Base-by-base conservation (phyloP, 805 yeast genomes). In the Blastobotrys americana region DNA sequence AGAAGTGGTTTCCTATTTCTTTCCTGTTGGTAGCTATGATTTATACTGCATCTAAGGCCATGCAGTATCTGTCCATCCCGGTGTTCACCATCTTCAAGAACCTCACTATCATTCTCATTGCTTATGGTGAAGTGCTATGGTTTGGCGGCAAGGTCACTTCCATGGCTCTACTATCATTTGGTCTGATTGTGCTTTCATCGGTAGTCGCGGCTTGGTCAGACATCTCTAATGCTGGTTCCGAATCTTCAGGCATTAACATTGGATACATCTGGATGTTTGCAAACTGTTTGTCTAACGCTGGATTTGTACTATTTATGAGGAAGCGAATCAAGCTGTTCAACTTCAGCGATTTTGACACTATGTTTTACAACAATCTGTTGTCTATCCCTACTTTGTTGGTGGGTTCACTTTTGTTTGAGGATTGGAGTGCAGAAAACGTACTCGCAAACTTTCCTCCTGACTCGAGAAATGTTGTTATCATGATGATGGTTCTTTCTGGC, bases 51-150 rank as follows among this genome's bases (percentile, higher is more conserved):
- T 85, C 96, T 46, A 93, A 89, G 74, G 96, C 97, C 45, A 73
- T 93, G 59, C 95, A 87, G 68, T 87, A 69, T 69, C 78, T 93
- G 61, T 73, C 90, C 42, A 89, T 93, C 48, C 98, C 98, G 43
- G 95, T 93, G 47, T 93, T 88, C 75, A 93, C 98, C 53, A 90
- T 93, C 57, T 93, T 93, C 82, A 93, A 93, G 76, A 93, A 93
- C 70, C 78, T 93, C 67, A 90, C 98, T 50, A 93, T 93, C 62
- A 90, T 93, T 55, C 72, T 93, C 62, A 93, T 93, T 65, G 97
- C 98, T 28, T 93, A 93, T 65, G 97, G 97, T 71, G 98, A 93
- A 70, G 97, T 90, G 28, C 57, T 93, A 50, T 90, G 96, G 94
- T 93, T 90, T 59, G 96, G 96, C 50, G 97, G 97, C 53, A 68